Conservation (phyloP, 345 rosid species). For the Gossypium mustelinum region DNA sequence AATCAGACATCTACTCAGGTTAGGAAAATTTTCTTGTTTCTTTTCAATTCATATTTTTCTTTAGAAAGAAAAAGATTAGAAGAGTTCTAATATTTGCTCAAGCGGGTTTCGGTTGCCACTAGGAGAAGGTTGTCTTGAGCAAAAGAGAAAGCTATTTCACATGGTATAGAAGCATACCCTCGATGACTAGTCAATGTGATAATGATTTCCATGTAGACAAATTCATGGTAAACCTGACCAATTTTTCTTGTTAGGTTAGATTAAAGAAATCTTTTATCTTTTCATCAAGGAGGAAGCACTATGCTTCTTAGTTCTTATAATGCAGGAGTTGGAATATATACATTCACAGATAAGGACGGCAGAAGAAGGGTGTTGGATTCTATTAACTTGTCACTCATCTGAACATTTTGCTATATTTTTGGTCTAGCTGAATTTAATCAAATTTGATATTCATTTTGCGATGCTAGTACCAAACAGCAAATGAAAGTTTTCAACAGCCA, state of each 20-base stretch:
- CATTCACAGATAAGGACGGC: not conserved
- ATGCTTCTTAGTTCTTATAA: not conserved
- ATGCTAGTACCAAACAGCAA: constrained; percentile 30
- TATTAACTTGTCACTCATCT: not conserved
- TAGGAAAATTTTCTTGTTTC: constrained; percentile 20
- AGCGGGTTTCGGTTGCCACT: constrained; percentile 7
- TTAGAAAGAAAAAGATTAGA: not conserved
- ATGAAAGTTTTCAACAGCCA: constrained; percentile 25
- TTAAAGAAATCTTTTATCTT: not conserved
- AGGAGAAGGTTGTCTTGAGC: not conserved
- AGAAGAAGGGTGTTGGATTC: not conserved
- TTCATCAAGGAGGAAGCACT: not conserved
- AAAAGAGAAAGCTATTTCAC: not conserved
- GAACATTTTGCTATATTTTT: not conserved
- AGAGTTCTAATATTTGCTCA: not conserved
- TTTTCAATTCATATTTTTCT: not conserved
- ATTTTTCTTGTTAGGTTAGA: not conserved
- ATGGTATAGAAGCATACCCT: not conserved
- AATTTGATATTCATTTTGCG: not conserved
- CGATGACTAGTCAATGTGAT: not conserved
- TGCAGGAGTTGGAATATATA: not conserved
- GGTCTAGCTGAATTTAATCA: not conserved
- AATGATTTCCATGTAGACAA: not conserved
- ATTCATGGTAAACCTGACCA: not conserved
- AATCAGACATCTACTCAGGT: constrained; percentile 43